Evolutionary conservation across 768 basidiomycete genomes (phyloP).

Genomic region (Thelephora ganbajun): DNA sequence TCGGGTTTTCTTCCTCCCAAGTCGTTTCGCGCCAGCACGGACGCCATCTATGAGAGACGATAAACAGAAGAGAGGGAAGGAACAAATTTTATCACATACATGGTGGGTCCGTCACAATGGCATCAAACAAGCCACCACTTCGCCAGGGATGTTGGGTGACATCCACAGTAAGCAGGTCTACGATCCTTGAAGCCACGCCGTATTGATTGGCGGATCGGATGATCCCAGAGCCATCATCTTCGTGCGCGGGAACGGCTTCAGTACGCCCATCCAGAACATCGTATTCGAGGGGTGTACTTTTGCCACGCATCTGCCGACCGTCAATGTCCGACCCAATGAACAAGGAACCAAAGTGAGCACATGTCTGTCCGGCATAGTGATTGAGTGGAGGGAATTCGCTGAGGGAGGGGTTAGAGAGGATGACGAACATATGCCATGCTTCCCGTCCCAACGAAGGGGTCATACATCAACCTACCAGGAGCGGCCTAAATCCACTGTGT

Average conservation of each 20-base stretch:
- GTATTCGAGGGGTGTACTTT: conserved; percentile 33
- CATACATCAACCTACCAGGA: conserved; percentile 85
- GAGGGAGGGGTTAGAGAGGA: not conserved
- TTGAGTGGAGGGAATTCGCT: conserved; percentile 1
- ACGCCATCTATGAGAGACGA: conserved; percentile 57
- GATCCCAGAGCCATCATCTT: conserved; percentile 43
- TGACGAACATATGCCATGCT: conserved; percentile 72
- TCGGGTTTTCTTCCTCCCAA: conserved; percentile 50
- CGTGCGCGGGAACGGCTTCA: conserved; percentile 11
- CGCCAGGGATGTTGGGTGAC: conserved; percentile 85
- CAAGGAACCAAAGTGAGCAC: conserved; percentile 76
- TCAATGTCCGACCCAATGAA: conserved; percentile 94
- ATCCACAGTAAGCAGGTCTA: conserved; percentile 87
- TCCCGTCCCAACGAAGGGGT: conserved; percentile 91
- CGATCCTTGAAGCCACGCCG: conserved; percentile 51
- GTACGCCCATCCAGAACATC: not conserved
- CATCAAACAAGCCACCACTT: conserved; percentile 82
- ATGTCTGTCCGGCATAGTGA: conserved; percentile 34
- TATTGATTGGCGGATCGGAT: conserved; percentile 76
- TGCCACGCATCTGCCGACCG: conserved; percentile 93
- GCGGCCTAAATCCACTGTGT: conserved; percentile 38
- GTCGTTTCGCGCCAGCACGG: conserved; percentile 71
- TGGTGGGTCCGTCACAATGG: conserved; percentile 89
- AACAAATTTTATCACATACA: conserved; percentile 35
- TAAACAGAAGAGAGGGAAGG: conserved; percentile 1